A percentile compares a stretch with the other conserved stretches of the same genome.
These are phyloP conservation scores for Trichoderma koningiopsis DNA, from an alignment of 2,329 filamentous ascomycete species.

Conservation along the genomic window DNA sequence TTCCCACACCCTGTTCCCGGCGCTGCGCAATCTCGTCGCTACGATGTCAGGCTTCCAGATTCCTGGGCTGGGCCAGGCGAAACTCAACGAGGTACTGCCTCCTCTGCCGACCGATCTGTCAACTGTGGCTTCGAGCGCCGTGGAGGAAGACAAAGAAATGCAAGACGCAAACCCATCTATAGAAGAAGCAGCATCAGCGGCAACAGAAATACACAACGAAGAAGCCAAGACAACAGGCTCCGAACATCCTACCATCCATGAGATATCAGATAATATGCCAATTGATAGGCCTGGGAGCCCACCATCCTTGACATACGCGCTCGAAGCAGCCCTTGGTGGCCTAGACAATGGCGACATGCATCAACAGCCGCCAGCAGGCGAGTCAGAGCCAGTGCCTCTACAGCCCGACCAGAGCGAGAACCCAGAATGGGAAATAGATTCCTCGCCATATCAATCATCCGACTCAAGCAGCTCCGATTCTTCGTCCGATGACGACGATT, in stretches of 20 bases:
- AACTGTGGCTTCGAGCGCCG: constrained; percentile 35
- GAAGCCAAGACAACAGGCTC: not conserved
- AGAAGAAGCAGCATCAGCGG: constrained; percentile 17
- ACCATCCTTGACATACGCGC: constrained; percentile 45
- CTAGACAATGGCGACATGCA: constrained; percentile 32
- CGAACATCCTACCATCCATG: constrained; percentile 14
- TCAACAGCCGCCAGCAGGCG: constrained; percentile 8
- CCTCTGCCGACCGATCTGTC: constrained; percentile 41
- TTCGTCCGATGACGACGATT: constrained; percentile 60
- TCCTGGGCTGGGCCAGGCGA: constrained; percentile 47
- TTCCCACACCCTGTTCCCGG: not conserved
- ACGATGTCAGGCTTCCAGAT: constrained; percentile 48
- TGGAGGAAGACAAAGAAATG: constrained; percentile 31
- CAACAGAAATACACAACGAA: constrained; percentile 18
- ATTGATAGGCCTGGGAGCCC: constrained; percentile 42
- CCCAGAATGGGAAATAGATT: constrained; percentile 84
- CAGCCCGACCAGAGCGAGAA: constrained; percentile 47
- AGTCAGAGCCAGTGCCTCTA: constrained; percentile 30
- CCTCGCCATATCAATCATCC: constrained; percentile 71
- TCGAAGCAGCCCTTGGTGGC: constrained; percentile 49
- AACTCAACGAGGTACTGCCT: constrained; percentile 46
- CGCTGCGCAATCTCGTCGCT: not conserved
- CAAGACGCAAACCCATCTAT: constrained; percentile 23
- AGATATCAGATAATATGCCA: constrained; percentile 40
- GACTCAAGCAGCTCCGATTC: constrained; percentile 62